Base-by-base conservation (phyloP, 805 yeast species). In the Yamadazyma takamatsuzukensis region DNA sequence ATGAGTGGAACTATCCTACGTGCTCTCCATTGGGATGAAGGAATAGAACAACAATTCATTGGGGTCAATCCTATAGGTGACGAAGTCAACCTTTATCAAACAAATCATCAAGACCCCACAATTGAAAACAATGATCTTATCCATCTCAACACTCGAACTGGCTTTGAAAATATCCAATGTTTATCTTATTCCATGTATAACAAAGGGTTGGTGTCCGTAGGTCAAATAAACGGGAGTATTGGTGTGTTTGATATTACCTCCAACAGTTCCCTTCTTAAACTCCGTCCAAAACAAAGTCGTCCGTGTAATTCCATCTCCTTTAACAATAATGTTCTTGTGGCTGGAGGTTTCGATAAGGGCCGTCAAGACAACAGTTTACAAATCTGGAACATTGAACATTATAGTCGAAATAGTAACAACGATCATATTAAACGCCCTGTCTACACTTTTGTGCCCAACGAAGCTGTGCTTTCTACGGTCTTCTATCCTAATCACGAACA, bases 31-130 rank as follows among this genome's bases (percentile, higher is more conserved):
- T 80, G 88, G 88, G 78, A 76, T 36, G 44, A 48, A n/a, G 76
- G 70, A 56, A 57, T 27, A 71, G 68, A 5, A 27, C 84, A 80
- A 48, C 71, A 69, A 30, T 80, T 76, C 46, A 56, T 84, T 9
- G 79, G 84, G 0, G 80, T 82, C 5, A 81, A 77, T 42, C 93
- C 95, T 2, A 70, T 84, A 18, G 80, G 94, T 2, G 96, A 88
- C 51, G 90, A 83, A 45, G 80, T 86, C 2, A 61, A 81, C 0
- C 65, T 84, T 8, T 81, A 80, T 48, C 74, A 72, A 41, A 77
- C 83, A 13, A 52, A 53, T 38, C 64, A 50, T 33, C 56, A 53
- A 29, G 64, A 64, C 17, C 70, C 72, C 14, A 72, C 71, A 16
- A 65, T 70, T 6, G 81, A 76, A 32, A 48, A 60, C 32, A 72